These are phyloP conservation scores for Fusarium buxicola DNA, from an alignment of 2,329 filamentous ascomycete genomes.

Conservation along the genomic window DNA sequence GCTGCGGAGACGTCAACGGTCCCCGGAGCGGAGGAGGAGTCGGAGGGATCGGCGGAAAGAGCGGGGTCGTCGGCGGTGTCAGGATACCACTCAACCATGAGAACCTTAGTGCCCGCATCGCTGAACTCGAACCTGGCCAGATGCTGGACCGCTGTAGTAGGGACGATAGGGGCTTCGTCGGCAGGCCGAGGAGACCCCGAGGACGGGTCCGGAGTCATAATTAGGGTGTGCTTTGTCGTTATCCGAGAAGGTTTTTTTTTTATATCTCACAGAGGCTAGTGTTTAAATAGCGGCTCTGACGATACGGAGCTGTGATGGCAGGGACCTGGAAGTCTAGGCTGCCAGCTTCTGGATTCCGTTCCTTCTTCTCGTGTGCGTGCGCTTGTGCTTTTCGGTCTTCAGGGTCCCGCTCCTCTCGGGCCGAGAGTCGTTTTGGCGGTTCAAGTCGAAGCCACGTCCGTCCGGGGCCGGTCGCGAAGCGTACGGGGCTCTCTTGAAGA, in stretches of 20 bases:
- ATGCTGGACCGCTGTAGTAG: constrained; percentile 51
- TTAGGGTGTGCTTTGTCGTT: constrained; percentile 26
- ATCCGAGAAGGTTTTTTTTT: constrained; percentile 9
- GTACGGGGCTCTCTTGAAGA: constrained; percentile 11
- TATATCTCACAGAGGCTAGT: constrained; percentile 15
- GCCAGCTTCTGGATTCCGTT: constrained; percentile 6
- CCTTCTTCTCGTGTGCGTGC: constrained; percentile 12
- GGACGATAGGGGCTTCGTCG: constrained; percentile 37
- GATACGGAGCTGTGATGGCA: constrained; percentile 20
- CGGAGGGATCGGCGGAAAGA: constrained; percentile 24
- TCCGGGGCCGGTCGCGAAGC: constrained; percentile 1
- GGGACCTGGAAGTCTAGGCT: constrained; percentile 29
- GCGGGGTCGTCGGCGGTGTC: constrained; percentile 38
- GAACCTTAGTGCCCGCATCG: constrained; percentile 87
- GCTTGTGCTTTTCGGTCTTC: constrained; percentile 19
- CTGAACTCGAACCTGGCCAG: constrained; percentile 86
- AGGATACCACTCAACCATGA: constrained; percentile 91
- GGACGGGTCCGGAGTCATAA: constrained; percentile 46
- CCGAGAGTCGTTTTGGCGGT: constrained; percentile 33
- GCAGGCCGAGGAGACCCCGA: constrained; percentile 51
- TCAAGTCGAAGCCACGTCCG: constrained; percentile 2
- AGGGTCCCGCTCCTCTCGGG: constrained; percentile 35
- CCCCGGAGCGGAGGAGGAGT: constrained; percentile 25
- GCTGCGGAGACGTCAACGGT: constrained; percentile 38
- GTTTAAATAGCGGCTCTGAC: constrained; percentile 12